Evolutionary conservation across 2,329 filamentous ascomycete species (phyloP), one percentile per base, ranked within the genome.

Genomic region (Xylaria digitata): DNA sequence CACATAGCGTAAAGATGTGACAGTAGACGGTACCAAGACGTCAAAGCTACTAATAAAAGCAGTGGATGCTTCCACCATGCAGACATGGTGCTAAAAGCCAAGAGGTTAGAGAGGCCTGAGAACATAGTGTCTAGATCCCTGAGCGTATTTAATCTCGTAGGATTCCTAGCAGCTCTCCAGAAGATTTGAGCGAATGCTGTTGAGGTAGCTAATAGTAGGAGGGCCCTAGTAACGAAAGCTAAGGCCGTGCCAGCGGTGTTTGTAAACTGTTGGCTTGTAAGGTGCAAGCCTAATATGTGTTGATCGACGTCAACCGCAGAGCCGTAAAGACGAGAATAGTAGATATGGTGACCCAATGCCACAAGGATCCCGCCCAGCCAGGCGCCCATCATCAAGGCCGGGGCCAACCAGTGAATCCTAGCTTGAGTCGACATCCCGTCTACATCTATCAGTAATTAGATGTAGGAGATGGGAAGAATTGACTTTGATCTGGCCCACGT

Each of bases 61-160:
- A 52, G 26, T 6, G 48, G 48, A 34, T 34, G 15, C 48, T 32
- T 52, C 34, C 8, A 26, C 48, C 48, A 52, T 6, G 34, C 26
- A 32, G 48, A 52, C n/a, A 9, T 26, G 26, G n/a, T 52, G n/a
- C 26, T 52, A 52, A 52, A 34, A 52, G 48, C 26, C 4, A 52
- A 8, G 1, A 52, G 6, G 15, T 52, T 34, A 2, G 48, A 52
- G 13, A 34, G 26, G 19, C 48, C 15, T n/a, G 48, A 52, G 48
- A 34, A 52, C 48, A 52, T 52, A 13, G 26, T n/a, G 26, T 52
- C 48, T 34, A 52, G 8, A 34, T 52, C 48, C 19, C 2, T 13
- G 8, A 52, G 26, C 15, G 26, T 49, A 13, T 52, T 52, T 8
- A n/a, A 26, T 13, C n/a, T 52, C 21, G 6, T 34, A 13, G 26